Percentiles rank a stretch among this genome's conserved stretches.
Conservation (phyloP, 495 filamentous ascomycete genomes). For the Hypomontagnella submonticulosa region DNA sequence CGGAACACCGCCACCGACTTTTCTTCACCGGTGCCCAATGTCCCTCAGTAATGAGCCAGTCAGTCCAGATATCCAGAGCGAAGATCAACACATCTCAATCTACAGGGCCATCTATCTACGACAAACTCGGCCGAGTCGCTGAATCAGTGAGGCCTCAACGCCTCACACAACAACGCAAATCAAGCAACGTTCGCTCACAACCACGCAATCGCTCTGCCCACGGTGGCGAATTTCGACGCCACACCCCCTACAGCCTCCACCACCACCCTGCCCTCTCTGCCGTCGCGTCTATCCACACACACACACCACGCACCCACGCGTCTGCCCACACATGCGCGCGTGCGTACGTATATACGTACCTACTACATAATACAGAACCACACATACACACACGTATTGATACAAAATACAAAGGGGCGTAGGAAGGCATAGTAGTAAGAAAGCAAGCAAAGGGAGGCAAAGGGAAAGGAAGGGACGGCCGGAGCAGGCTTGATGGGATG, state of each 20-base stretch:
- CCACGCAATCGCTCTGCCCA: constrained; percentile 28
- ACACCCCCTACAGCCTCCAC: constrained; percentile 24
- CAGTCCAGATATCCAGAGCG: no score
- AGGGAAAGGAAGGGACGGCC: neutral
- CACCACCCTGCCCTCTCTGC: neutral
- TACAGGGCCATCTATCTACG: no score
- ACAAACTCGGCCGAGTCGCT: no score
- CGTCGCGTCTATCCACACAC: neutral
- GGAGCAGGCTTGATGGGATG: no score
- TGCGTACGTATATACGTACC: neutral
- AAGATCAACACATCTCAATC: no score
- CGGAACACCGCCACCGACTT: no score
- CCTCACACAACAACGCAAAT: neutral
- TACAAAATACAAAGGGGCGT: no score
- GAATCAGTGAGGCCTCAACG: neutral
- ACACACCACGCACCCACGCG: neutral
- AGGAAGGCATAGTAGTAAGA: neutral
- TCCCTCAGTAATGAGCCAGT: no score
- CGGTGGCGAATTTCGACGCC: constrained; percentile 37
- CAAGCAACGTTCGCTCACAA: neutral
- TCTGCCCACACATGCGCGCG: neutral
- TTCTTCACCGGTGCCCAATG: no score
- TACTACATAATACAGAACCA: neutral
- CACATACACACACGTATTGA: neutral
- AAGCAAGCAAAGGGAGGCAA: neutral